phyloP scores from a whole-genome alignment of 2,329 filamentous ascomycete genomes.

The Volutella citrinella region DNA sequence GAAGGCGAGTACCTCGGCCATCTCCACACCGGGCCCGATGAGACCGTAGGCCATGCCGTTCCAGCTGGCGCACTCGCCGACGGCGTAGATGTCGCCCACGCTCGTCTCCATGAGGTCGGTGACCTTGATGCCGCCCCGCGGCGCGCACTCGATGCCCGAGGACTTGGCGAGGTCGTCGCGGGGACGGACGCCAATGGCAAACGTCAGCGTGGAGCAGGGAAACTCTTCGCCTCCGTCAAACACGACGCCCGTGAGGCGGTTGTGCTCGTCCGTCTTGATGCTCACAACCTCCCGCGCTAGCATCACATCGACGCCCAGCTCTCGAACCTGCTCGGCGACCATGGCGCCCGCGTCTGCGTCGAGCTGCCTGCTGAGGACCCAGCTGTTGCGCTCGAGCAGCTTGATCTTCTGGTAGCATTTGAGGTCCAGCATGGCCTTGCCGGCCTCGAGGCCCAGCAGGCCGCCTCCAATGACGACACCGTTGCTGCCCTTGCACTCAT shows the following conservation, averaged over 20 bases:
- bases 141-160: conserved; percentile 69
- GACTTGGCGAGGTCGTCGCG: conserved; percentile 72
- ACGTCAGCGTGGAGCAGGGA: conserved; percentile 78
- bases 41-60: conserved; percentile 82
- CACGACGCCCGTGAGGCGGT: conserved; percentile 67
- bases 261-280: conserved; percentile 65
- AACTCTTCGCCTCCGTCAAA: conserved; percentile 81
- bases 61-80: conserved; percentile 91
- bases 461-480: conserved; percentile 83
- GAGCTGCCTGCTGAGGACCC: conserved; percentile 79
- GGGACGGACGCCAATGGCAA: conserved; percentile 82
- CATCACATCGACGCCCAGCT: conserved; percentile 77
- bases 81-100: conserved; percentile 71
- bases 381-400: conserved; percentile 77
- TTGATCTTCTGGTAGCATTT: conserved; percentile 71
- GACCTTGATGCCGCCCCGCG: conserved; percentile 72
- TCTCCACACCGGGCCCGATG: conserved; percentile 86
- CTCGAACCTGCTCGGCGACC: conserved; percentile 76
- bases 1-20: conserved; percentile 88
- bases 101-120: conserved; percentile 68
- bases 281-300: conserved; percentile 71
- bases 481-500: conserved; percentile 61
- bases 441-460: conserved; percentile 80
- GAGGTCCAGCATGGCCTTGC: conserved; percentile 88
- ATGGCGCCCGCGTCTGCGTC: conserved; percentile 77